phyloP scores from a whole-genome alignment of 345 rosid species.

The Aquilaria malaccensis region DNA sequence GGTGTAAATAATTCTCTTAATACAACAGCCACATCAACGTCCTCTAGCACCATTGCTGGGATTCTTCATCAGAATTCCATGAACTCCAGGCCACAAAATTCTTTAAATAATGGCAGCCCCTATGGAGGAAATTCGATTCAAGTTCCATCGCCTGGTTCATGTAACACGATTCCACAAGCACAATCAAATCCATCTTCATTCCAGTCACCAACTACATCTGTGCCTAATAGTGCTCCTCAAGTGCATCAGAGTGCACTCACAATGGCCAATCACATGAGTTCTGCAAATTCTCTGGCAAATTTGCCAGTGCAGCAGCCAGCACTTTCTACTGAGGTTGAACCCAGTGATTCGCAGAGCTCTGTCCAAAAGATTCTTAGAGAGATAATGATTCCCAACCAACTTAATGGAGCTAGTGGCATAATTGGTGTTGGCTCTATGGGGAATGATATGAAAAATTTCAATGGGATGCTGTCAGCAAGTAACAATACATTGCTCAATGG shows the following conservation, averaged over 20 bases:
- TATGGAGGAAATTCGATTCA: slow-evolving; percentile 74
- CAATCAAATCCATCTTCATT: slow-evolving; percentile 61
- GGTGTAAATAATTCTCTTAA: slow-evolving; percentile 50
- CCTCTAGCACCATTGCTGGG: slow-evolving; percentile 74
- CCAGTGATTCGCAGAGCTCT: slow-evolving; percentile 60
- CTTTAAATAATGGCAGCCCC: slow-evolving; percentile 67
- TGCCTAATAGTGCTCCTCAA: slow-evolving; percentile 48
- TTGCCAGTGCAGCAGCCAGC: slow-evolving; percentile 51
- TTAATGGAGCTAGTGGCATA: slow-evolving; percentile 43
- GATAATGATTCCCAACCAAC: slow-evolving; percentile 62
- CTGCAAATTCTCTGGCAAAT: slow-evolving; percentile 53
- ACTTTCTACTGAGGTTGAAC: slow-evolving; percentile 50
- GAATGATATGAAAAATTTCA: slow-evolving; percentile 47
- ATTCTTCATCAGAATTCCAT: slow-evolving; percentile 88
- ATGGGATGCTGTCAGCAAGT: slow-evolving; percentile 39
- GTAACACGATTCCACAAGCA: slow-evolving; percentile 54
- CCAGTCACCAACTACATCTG: slow-evolving; percentile 63
- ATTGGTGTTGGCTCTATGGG: slow-evolving; percentile 49
- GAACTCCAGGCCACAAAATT: slow-evolving; percentile 73
- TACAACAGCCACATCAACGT: slow-evolving; percentile 49
- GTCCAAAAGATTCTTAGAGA: slow-evolving; percentile 87
- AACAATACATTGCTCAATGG: slow-evolving; percentile 36
- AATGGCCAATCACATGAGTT: slow-evolving; percentile 47
- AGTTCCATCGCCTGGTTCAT: slow-evolving; percentile 74
- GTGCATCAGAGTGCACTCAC: slow-evolving; percentile 44